phyloP scores from a whole-genome alignment of 202 grass and related monocot species.

The Musa balbisiana region DNA sequence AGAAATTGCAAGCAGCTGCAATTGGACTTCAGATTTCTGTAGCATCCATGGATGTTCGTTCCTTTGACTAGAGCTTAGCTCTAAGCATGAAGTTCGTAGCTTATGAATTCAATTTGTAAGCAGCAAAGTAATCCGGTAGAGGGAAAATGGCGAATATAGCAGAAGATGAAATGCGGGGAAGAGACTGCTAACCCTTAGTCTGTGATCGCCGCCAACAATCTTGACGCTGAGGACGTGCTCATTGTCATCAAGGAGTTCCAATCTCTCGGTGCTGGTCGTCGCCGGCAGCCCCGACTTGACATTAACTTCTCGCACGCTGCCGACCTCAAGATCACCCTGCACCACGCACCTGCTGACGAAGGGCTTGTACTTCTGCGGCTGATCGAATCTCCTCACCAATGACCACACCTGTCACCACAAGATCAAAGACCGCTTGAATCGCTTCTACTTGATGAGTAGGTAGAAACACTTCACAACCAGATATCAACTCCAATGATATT shows the following conservation, averaged over 20 bases:
- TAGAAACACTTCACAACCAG: background rate
- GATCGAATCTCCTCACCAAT: conserved; percentile 20
- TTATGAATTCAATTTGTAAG: background rate
- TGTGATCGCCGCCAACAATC: conserved; percentile 23
- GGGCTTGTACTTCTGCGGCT: conserved; percentile 22
- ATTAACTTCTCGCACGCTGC: conserved; percentile 19
- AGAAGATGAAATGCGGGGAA: background rate
- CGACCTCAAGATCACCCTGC: conserved; percentile 18
- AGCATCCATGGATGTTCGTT: background rate
- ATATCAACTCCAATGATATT: background rate
- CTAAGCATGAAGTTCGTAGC: background rate
- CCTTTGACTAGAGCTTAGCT: background rate
- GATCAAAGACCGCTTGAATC: background rate
- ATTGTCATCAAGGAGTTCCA: conserved; percentile 21
- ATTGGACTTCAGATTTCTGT: background rate
- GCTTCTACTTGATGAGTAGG: background rate
- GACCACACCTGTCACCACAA: conserved; percentile 11
- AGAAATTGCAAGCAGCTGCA: no score
- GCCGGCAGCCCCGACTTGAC: conserved; percentile 20
- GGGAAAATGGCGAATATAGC: background rate
- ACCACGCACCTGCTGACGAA: conserved; percentile 19
- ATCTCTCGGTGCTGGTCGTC: conserved; percentile 19
- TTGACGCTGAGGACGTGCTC: conserved; percentile 18
- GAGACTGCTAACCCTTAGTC: conserved; percentile 15
- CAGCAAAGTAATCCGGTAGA: background rate